Percentiles rank a stretch among this genome's conserved stretches.
Conservation (phyloP, 202 grass and related monocot genomes). For the Elaeis oleifera region DNA sequence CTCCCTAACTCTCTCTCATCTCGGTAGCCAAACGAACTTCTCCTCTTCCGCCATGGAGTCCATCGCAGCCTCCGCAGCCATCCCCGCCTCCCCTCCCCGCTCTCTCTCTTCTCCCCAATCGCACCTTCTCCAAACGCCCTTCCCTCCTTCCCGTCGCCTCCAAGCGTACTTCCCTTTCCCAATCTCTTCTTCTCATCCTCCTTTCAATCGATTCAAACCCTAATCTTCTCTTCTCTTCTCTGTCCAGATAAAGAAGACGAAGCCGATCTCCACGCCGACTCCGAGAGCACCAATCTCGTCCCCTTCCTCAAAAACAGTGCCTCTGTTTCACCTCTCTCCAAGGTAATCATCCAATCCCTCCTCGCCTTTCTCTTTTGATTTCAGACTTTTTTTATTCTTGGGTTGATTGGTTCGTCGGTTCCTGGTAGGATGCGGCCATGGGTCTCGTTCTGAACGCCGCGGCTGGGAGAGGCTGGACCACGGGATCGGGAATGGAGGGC, state of each 20-base stretch:
- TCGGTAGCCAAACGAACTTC: not conserved
- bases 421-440: constrained; percentile 71
- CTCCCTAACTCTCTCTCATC: not conserved
- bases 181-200: not conserved
- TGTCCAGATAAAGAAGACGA: constrained; percentile 10
- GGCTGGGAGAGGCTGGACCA: constrained; percentile 81
- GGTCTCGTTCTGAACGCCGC: constrained; percentile 69
- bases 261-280: constrained; percentile 3
- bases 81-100: constrained; percentile 1
- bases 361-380: not conserved
- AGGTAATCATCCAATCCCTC: constrained; percentile 23
- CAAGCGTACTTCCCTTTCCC: constrained; percentile 33
- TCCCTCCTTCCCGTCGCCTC: constrained; percentile 38
- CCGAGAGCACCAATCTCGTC: constrained; percentile 34
- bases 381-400: not conserved
- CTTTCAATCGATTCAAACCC: constrained; percentile 32
- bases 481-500: constrained; percentile 91
- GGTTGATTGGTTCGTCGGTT: not conserved
- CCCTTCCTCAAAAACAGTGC: constrained; percentile 22
- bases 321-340: constrained; percentile 64
- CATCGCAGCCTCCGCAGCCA: constrained; percentile 27
- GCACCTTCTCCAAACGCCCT: constrained; percentile 19
- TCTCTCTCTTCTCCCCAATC: constrained; percentile 29
- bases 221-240: not conserved
- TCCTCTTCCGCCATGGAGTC: constrained; percentile 45